Evolutionary conservation across 768 basidiomycete species (phyloP), one percentile per base, ranked within the genome.

Genomic region (Rhodotorula kratochvilovae): DNA sequence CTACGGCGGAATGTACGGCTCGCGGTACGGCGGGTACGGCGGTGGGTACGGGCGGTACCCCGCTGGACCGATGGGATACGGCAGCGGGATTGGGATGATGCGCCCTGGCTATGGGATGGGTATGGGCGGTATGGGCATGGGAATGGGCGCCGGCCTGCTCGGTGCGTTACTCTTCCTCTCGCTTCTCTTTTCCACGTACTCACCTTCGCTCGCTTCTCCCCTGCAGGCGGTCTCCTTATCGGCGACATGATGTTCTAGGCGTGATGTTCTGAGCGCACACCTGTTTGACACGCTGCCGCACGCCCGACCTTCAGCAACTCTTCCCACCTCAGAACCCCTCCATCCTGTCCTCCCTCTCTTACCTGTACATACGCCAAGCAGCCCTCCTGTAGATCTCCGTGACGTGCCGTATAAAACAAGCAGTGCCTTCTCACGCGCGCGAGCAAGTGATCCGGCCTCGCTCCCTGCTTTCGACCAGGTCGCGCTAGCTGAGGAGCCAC

Each of bases 111-210:
- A n/a, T 25, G 43, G 51, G 27, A 58, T n/a, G 56, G 71, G 67
- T 13, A 64, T 73, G 58, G 67, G 63, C 8, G 39, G 39, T 7
- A 58, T n/a, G 56, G 71, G 67, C n/a, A 61, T 73, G 58, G 67
- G 63, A 17, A 25, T 68, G 3, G 67, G 67, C 7, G 63, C 63
- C 16, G 71, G 71, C 1, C 35, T 64, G 5, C 63, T 73, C 43
- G 71, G 67, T 43, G 71, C 66, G 42, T 39, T 39, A 45, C 25
- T 31, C 59, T 25, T 15, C n/a, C 58, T 8, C 7, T 45, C 21
- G 12, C 10, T 21, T 13, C 53, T 25, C 10, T n/a, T 19, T 23
- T 29, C 21, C 0, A 15, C 39, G 29, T 6, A 1, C 31, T 25
- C 15, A 46, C 54, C n/a, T n/a, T 67, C 29, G 51, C 51, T 46